Conservation (phyloP, 208 protist species). For the Acanthamoeba lenticulata region DNA sequence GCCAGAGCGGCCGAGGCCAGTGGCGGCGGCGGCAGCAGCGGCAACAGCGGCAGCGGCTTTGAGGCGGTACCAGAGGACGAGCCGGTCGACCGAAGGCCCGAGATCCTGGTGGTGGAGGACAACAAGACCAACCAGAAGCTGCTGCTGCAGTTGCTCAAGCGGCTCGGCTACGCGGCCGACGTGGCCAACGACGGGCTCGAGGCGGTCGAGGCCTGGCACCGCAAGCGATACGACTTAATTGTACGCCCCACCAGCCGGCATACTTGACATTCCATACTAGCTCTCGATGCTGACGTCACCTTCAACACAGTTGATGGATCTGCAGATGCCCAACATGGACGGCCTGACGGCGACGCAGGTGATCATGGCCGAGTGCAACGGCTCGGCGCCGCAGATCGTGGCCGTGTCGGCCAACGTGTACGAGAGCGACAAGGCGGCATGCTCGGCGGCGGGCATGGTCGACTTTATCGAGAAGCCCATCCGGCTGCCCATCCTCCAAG, state of each 20-base stretch:
- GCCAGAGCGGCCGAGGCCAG: too few relatives aligned
- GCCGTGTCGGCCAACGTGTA: conserved; percentile 8
- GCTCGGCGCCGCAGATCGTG: background rate
- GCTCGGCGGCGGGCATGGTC: background rate
- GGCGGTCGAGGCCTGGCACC: background rate
- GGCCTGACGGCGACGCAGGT: background rate
- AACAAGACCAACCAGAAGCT: conserved; percentile 56
- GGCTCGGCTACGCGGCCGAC: background rate
- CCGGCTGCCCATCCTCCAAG: background rate
- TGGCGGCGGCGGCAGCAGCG: too few relatives aligned
- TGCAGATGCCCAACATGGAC: conserved; percentile 58
- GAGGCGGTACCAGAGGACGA: background rate
- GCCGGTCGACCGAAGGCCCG: too few relatives aligned
- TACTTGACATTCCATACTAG: too few relatives aligned
- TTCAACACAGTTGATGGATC: conserved; percentile 26
- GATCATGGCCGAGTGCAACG: background rate
- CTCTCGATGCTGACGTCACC: too few relatives aligned
- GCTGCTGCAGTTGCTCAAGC: background rate
- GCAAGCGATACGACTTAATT: conserved; percentile 9
- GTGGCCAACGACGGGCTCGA: conserved; percentile 47
- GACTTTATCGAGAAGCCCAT: conserved; percentile 30
- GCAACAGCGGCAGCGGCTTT: too few relatives aligned
- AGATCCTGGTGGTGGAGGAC: conserved; percentile 7
- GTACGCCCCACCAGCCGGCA: background rate
- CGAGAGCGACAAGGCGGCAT: background rate